These are phyloP conservation scores for Peronospora belbahrii DNA, from an alignment of 352 stramenopile species.

Conservation along the genomic window DNA sequence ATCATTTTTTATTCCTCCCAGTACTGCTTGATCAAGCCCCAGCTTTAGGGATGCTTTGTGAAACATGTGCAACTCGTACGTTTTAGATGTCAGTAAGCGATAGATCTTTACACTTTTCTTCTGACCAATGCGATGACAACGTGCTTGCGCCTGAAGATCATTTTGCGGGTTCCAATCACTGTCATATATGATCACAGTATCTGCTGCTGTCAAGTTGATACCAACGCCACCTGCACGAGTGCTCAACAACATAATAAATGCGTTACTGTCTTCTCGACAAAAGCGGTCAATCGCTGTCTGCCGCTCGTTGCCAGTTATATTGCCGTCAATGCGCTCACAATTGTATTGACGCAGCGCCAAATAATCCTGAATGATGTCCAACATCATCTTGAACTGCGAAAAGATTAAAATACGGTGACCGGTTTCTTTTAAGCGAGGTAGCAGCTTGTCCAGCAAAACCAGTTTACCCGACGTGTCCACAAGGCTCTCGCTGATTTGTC, in stretches of 20 bases:
- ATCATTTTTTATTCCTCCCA: slow-evolving; percentile 81
- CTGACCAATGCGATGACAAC: slow-evolving; percentile 90
- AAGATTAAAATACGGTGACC: slow-evolving; percentile 98
- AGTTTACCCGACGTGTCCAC: slow-evolving; percentile 96
- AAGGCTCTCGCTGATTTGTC: slow-evolving; percentile 79
- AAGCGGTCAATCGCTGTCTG: slow-evolving; percentile 92
- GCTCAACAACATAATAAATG: slow-evolving; percentile 97
- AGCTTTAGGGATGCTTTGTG: slow-evolving; percentile 89
- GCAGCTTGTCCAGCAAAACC: slow-evolving; percentile 97
- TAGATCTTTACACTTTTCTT: slow-evolving; percentile 93
- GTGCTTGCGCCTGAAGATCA: slow-evolving; percentile 88
- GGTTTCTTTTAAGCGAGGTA: slow-evolving; percentile 92
- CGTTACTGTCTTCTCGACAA: slow-evolving; percentile 48
- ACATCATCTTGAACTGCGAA: slow-evolving; percentile 99
- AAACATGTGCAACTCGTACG: slow-evolving; percentile 92
- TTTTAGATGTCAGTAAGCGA: slow-evolving; percentile 86
- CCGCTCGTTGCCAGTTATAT: slow-evolving; percentile 94
- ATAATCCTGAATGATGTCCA: slow-evolving; percentile 99
- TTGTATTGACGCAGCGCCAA: slow-evolving; percentile 86
- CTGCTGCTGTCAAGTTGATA: slow-evolving; percentile 94
- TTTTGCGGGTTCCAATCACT: slow-evolving; percentile 98
- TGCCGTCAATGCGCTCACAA: slow-evolving; percentile 98
- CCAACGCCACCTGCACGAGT: slow-evolving; percentile 96
- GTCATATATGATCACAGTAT: slow-evolving; percentile 94
- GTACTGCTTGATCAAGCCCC: slow-evolving; percentile 86